Base-by-base conservation (phyloP, 768 basidiomycete genomes). In the Hydnomerulius pinastri region DNA sequence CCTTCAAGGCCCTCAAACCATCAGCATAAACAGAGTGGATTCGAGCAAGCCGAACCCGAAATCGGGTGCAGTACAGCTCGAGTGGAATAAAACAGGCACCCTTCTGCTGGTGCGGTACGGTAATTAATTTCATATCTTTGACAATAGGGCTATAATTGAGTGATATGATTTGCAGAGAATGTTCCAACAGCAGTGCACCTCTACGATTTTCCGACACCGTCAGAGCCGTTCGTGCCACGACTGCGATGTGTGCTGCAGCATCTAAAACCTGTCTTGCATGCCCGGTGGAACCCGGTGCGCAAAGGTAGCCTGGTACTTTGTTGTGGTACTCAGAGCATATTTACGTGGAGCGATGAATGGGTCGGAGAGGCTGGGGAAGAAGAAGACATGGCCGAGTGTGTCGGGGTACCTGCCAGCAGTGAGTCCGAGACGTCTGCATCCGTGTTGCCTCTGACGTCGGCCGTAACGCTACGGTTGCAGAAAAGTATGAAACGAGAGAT, bases 361-460 rank as follows among this genome's bases (percentile, higher is more conserved):
- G 69, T 82, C 13, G 77, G 75, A 24, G 82, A 82, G 38, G 73
- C 68, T 5, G 79, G 76, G 4, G 78, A 79, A 37, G 84, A 82
- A 61, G 70, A 73, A 54, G 92, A 92, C 61, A 86, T 92, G 70
- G 91, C 92, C 3, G 94, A 96, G 67, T 95, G 92, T 59, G 81
- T 95, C 28, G 90, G 90, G 6, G 82, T 97, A 4, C 94, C 94
- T 28, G 80, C 87, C n/a, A 82, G 90, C 89, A 71, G 90, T 80
- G 24, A 47, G 54, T 51, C 13, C 42, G 17, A 25, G 32, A 17
- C 37, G 27, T n/a, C n/a, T n/a, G 20, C 52, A 61, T 52, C 50
- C 27, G 51, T 60, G 33, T 17, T 35, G 4, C 13, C 11, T 35
- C 29, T 36, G 23, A 27, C 12, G 35, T 36, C 45, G n/a, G n/a